Conservation (phyloP, 495 filamentous ascomycete species). For the Penicillium lagena region DNA sequence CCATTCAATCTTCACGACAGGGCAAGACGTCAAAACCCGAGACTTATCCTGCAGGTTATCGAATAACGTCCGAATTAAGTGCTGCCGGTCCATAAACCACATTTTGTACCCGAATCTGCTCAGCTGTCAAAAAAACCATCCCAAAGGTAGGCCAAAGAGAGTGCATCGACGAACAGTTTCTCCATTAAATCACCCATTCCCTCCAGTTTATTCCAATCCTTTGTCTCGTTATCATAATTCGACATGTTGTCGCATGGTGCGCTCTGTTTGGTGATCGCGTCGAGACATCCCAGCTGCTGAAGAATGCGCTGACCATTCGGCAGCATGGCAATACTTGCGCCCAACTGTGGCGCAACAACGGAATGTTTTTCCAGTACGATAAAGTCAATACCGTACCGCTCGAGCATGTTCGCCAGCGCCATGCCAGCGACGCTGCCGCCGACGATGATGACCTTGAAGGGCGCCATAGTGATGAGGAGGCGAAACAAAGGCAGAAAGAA, state of each 20-base stretch:
- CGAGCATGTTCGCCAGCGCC: conserved; percentile 35
- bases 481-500: too few relatives aligned
- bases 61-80: conserved; percentile 23
- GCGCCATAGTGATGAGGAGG: neutral
- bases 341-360: conserved; percentile 27
- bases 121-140: neutral
- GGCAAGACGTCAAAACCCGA: conserved; percentile 22
- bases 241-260: conserved; percentile 1
- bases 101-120: conserved; percentile 20
- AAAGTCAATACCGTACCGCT: conserved; percentile 39
- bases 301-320: conserved; percentile 33
- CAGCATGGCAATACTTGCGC: conserved; percentile 25
- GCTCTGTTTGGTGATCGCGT: neutral
- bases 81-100: conserved; percentile 24
- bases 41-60: conserved; percentile 26
- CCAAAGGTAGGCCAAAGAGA: neutral
- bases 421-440: conserved; percentile 44
- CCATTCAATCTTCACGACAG: conserved; percentile 23
- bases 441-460: conserved; percentile 36
- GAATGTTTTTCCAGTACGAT: conserved; percentile 37
- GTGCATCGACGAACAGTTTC: neutral
- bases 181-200: neutral
- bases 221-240: neutral
- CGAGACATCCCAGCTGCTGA: conserved; percentile 40
- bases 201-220: neutral